Conservation (phyloP, 2,329 filamentous ascomycete species). For the Didymellaceae sp. region DNA sequence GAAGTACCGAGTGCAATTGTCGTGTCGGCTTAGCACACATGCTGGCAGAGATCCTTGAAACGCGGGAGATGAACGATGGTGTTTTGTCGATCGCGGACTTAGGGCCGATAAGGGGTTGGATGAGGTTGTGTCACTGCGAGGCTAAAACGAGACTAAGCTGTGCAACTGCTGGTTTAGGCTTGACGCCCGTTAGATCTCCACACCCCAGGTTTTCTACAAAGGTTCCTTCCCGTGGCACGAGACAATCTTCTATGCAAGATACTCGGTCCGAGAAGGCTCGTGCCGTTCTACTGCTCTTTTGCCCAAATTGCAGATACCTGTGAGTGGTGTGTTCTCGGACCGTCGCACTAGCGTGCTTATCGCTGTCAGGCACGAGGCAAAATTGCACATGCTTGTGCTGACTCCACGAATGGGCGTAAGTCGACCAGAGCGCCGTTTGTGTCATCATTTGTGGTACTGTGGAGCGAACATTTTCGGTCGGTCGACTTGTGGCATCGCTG, state of each 20-base stretch:
- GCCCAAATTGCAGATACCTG: not conserved
- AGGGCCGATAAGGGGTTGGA: not conserved
- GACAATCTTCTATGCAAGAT: conserved; percentile 4
- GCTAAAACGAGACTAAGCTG: conserved; percentile 10
- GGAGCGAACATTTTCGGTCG: conserved; percentile 2
- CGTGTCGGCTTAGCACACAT: not conserved
- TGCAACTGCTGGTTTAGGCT: conserved; percentile 9
- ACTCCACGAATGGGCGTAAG: conserved; percentile 14
- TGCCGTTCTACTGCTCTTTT: conserved; percentile 4
- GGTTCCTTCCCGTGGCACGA: conserved; percentile 8
- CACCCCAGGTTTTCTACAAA: conserved; percentile 7
- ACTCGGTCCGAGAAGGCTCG: conserved; percentile 17
- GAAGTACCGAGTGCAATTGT: conserved; percentile 5
- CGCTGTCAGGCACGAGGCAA: conserved; percentile 16
- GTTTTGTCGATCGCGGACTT: conserved; percentile 15
- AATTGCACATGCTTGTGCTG: conserved; percentile 5
- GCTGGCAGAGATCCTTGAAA: conserved; percentile 8
- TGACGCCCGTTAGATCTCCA: conserved; percentile 11
- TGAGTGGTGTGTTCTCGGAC: conserved; percentile 15
- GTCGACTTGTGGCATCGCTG: conserved; percentile 7
- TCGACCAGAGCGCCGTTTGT: not conserved
- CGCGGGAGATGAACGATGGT: conserved; percentile 9
- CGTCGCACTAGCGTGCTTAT: conserved; percentile 7
- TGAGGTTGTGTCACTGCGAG: conserved; percentile 1
- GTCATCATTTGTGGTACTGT: conserved; percentile 9